phyloP scores from a whole-genome alignment of 495 filamentous ascomycete species.

The Hypomontagnella submonticulosa region DNA sequence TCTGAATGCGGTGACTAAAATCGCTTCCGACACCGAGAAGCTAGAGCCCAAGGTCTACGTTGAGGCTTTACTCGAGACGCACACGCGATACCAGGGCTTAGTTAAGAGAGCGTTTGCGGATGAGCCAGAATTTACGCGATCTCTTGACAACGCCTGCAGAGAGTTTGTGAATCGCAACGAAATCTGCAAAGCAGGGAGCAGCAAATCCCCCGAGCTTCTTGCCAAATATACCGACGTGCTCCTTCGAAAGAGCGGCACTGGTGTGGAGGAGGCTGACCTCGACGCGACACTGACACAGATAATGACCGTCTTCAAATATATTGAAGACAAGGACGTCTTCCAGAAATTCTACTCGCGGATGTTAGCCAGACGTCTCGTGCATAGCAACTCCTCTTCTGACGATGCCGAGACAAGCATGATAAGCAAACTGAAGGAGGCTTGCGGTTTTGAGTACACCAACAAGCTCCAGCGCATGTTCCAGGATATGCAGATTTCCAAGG shows the following conservation, averaged over 20 bases:
- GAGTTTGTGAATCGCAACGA: conserved; percentile 98
- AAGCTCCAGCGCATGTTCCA: conserved; percentile 99
- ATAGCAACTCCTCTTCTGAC: conserved; percentile 92
- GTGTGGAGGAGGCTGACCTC: conserved; percentile 90
- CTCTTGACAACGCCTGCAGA: conserved; percentile 94
- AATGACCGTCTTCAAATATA: conserved; percentile 99
- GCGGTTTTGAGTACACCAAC: conserved; percentile 99
- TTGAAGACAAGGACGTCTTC: conserved; percentile 99
- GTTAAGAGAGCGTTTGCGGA: conserved; percentile 94
- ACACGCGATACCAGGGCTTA: conserved; percentile 89
- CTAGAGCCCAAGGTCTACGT: conserved; percentile 97
- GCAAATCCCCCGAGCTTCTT: conserved; percentile 91
- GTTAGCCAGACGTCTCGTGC: conserved; percentile 93
- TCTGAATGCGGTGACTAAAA: conserved; percentile 87
- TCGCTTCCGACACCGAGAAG: conserved; percentile 86
- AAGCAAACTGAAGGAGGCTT: conserved; percentile 97
- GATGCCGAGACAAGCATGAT: conserved; percentile 99
- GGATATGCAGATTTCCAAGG: conserved; percentile 98
- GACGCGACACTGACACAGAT: conserved; percentile 92
- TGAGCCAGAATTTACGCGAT: conserved; percentile 96
- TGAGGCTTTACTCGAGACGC: conserved; percentile 91
- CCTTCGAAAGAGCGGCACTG: conserved; percentile 90
- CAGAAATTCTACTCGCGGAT: conserved; percentile 99
- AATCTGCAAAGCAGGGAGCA: conserved; percentile 90
- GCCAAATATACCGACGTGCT: conserved; percentile 97